A percentile compares a stretch with the other conserved stretches of the same genome.
phyloP scores from a whole-genome alignment of 2,329 filamentous ascomycete genomes.

The Talaromyces sp. region DNA sequence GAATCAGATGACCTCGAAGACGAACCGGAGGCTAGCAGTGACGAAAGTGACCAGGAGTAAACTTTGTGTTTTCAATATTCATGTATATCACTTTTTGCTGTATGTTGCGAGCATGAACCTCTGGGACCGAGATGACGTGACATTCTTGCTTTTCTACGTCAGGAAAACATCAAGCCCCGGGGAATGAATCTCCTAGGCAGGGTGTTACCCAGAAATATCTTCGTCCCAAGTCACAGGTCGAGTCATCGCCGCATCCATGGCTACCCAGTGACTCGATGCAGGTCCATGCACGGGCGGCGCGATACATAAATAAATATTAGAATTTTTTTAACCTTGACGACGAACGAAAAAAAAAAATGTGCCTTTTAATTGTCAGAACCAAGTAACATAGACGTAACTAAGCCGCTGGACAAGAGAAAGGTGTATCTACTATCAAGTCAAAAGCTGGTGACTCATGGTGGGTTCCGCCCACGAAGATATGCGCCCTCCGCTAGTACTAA shows the following conservation, averaged over 20 bases:
- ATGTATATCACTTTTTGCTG: neutral
- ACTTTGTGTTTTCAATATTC: neutral
- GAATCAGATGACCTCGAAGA: constrained; percentile 29
- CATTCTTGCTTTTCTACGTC: neutral
- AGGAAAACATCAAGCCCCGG: neutral
- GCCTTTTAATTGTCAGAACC: neutral
- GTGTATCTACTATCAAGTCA: too few species aligned
- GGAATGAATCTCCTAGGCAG: neutral
- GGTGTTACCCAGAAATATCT: neutral
- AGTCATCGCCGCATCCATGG: neutral
- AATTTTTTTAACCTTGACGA: neutral
- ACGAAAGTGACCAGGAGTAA: constrained; percentile 17
- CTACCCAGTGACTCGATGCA: neutral
- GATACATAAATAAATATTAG: neutral
- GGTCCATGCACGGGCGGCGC: neutral
- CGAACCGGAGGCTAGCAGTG: constrained; percentile 12
- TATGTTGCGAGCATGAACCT: neutral
- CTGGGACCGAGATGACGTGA: neutral
- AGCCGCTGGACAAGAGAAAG: neutral
- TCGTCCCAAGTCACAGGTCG: neutral
- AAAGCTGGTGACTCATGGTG: neutral
- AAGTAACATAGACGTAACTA: neutral
- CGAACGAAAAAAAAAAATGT: neutral
- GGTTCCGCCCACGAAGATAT: neutral
- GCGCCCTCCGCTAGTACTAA: neutral